These are phyloP conservation scores for Sutorius eximius DNA, from an alignment of 1,284 basidiomycete species.

Conservation along the genomic window DNA sequence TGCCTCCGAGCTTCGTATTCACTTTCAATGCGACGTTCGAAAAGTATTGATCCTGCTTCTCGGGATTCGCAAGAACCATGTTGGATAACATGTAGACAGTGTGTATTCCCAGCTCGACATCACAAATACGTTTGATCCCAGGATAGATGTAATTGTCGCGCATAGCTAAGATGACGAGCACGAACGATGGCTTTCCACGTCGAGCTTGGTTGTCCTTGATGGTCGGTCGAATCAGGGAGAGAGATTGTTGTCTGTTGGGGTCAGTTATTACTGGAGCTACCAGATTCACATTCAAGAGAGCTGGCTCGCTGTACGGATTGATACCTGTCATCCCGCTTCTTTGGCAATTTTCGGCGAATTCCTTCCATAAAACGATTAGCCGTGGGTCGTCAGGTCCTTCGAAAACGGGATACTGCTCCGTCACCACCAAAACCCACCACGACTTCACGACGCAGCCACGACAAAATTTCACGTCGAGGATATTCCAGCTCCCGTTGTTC, in stretches of 20 bases:
- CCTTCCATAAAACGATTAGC: slow-evolving; percentile 43
- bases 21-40: slow-evolving; percentile 44
- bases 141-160: slow-evolving; percentile 72
- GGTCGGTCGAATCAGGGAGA: slow-evolving; percentile 41
- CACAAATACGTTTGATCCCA: slow-evolving; percentile 72
- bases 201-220: slow-evolving; percentile 37
- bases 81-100: slow-evolving; percentile 57
- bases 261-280: slow-evolving; percentile 36
- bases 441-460: slow-evolving; percentile 44
- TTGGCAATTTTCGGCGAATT: slow-evolving; percentile 52
- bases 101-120: slow-evolving; percentile 65
- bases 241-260: slow-evolving; percentile 41
- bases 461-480: slow-evolving; percentile 65
- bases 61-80: slow-evolving; percentile 55
- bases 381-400: slow-evolving; percentile 41
- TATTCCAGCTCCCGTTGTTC: slow-evolving; percentile 69
- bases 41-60: slow-evolving; percentile 71
- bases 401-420: slow-evolving; percentile 45
- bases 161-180: slow-evolving; percentile 63
- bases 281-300: slow-evolving; percentile 38
- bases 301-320: slow-evolving; percentile 29
- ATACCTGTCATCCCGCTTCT: slow-evolving; percentile 51
- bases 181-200: slow-evolving; percentile 48
- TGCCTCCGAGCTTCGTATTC: slow-evolving; percentile 77
- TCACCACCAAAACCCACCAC: slow-evolving; percentile 63